These are phyloP conservation scores for Choricystis sp. DNA, from an alignment of 139 green algal species.

Conservation along the genomic window DNA sequence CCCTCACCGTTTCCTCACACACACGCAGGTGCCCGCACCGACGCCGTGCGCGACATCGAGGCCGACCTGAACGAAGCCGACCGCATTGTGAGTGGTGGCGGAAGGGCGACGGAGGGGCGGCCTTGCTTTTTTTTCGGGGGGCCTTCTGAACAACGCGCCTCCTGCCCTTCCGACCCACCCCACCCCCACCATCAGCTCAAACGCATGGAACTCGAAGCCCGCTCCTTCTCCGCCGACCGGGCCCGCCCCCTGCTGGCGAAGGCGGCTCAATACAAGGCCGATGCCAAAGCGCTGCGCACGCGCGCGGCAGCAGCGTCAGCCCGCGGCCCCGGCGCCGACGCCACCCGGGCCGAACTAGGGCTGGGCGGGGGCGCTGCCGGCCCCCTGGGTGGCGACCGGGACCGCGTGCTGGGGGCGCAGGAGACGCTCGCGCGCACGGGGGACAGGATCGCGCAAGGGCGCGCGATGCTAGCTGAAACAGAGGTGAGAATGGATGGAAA, in stretches of 20 bases:
- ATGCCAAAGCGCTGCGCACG: neutral
- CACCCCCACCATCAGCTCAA: too few species aligned
- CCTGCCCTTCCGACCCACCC: too few species aligned
- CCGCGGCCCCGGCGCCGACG: neutral
- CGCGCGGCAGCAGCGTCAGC: too few species aligned
- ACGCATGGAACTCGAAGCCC: neutral
- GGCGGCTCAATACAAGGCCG: neutral
- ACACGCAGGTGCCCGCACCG: neutral
- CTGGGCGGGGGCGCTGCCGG: neutral
- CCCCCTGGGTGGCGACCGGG: constrained; percentile 40
- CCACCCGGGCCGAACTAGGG: neutral
- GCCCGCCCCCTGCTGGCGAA: neutral
- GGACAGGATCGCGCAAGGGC: constrained; percentile 54
- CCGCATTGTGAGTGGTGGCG: neutral
- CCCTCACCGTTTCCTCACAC: neutral
- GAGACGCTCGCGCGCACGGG: constrained; percentile 54
- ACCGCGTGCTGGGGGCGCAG: constrained; percentile 60
- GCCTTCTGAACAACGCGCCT: too few species aligned
- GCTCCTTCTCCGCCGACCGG: too few species aligned
- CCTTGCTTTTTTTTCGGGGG: too few species aligned
- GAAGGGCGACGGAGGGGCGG: too few species aligned
- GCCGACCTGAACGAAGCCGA: neutral
- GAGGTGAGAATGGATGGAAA: constrained; percentile 36
- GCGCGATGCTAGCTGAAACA: constrained; percentile 63
- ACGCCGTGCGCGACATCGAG: neutral